Conservation (phyloP, 768 basidiomycete species). For the Glaciozyma antarctica region DNA sequence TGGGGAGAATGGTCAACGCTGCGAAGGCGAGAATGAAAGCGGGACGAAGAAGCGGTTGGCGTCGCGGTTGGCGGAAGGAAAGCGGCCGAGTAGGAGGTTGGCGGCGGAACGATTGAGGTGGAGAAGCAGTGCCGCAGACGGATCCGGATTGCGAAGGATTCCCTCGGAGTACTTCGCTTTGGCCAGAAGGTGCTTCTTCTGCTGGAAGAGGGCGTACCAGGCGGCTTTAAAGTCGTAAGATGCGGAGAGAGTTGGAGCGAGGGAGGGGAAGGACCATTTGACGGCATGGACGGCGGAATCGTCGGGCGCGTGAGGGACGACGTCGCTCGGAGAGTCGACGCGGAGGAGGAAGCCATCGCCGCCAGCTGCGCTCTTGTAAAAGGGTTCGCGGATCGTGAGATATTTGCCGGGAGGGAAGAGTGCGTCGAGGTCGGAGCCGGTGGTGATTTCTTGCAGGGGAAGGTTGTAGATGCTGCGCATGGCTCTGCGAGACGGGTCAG, state of each 20-base stretch:
- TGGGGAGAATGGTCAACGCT: background rate
- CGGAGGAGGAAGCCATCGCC: constrained; percentile 32
- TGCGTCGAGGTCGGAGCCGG: constrained; percentile 32
- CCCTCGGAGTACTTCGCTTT: constrained; percentile 33
- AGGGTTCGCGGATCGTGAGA: constrained; percentile 40
- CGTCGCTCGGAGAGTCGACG: constrained; percentile 39
- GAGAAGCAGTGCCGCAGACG: background rate
- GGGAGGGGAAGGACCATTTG: background rate
- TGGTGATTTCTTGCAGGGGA: background rate
- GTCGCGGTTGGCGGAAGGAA: constrained; percentile 8
- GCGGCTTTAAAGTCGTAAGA: constrained; percentile 28
- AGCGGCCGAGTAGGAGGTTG: constrained; percentile 10
- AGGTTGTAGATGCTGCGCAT: constrained; percentile 1
- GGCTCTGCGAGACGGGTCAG: background rate
- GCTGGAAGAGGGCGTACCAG: constrained; percentile 35
- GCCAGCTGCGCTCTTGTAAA: constrained; percentile 28
- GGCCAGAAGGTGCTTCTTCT: constrained; percentile 34
- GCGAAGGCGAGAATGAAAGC: too few species aligned
- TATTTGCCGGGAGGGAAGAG: constrained; percentile 37
- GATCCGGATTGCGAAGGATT: background rate
- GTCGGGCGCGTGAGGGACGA: background rate
- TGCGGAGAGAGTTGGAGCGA: background rate
- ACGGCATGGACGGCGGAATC: constrained; percentile 20
- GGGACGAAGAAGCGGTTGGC: too few species aligned
- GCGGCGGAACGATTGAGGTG: constrained; percentile 21